Evolutionary conservation across 129 eudicot species (phyloP), one percentile per base, ranked within the genome.

Genomic region (Chrysanthemum lavandulifolium): DNA sequence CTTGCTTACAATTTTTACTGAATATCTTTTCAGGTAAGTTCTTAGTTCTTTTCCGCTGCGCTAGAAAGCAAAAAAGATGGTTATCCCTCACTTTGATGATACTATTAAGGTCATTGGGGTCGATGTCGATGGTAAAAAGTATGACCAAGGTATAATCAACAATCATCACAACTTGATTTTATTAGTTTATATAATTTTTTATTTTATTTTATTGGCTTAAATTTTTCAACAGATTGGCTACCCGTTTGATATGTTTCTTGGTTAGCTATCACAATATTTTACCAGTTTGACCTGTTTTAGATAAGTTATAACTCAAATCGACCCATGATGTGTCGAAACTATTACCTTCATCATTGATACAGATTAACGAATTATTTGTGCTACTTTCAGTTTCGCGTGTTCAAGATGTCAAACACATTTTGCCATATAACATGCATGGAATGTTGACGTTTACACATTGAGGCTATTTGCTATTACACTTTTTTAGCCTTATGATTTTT

Each of bases 371-470:
- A 15, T 5, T 6, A 14, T 21, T 3, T 31, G 3, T 71, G 1
- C 13, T 31, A 60, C 53, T 15, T 81, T 73, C 77, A 88, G 97
- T 91, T 84, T 86, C 96, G 14, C 86, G 96, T 71, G 66, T 91
- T 50, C 82, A 80, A 72, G 97, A n/a, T n/a, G n/a, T n/a, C n/a
- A n/a, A n/a, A n/a, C n/a, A n/a, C n/a, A n/a, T n/a, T n/a, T n/a
- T n/a, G n/a, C n/a, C n/a, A n/a, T n/a, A n/a, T n/a, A n/a, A n/a
- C n/a, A n/a, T n/a, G n/a, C n/a, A n/a, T n/a, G n/a, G n/a, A n/a
- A n/a, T n/a, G n/a, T n/a, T n/a, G n/a, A n/a, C n/a, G n/a, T n/a
- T n/a, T n/a, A n/a, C n/a, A n/a, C n/a, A n/a, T n/a, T n/a, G n/a
- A n/a, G n/a, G n/a, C n/a, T n/a, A n/a, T n/a, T n/a, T n/a, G n/a